phyloP scores from a whole-genome alignment of 345 rosid genomes.

The Gossypium longicalyx region DNA sequence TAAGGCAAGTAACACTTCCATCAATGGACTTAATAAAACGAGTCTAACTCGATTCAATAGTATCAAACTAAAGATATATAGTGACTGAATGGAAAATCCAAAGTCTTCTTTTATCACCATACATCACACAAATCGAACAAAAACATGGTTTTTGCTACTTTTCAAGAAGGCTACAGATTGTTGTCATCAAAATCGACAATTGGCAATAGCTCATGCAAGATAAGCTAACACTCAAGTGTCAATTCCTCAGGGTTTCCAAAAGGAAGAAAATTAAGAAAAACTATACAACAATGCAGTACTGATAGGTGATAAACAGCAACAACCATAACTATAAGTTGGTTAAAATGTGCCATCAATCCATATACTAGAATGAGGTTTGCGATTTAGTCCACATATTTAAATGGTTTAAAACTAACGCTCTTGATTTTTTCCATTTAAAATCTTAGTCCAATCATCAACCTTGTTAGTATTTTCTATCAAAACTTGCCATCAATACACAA shows the following conservation, averaged over 20 bases:
- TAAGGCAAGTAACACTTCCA: background rate
- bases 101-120: slow-evolving; percentile 1
- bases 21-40: background rate
- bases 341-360: no score
- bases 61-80: background rate
- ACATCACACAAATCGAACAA: background rate
- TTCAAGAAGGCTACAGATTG: background rate
- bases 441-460: no score
- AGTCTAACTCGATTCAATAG: background rate
- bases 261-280: background rate
- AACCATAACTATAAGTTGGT: background rate
- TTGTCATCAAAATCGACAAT: background rate
- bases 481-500: no score
- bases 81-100: background rate
- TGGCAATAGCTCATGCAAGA: background rate
- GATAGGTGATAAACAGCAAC: background rate
- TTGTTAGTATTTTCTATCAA: no score
- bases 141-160: background rate
- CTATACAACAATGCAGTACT: background rate
- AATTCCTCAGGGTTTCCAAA: background rate
- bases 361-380: no score
- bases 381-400: no score
- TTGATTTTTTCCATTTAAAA: no score
- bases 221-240: background rate
- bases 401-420: accelerated